Conservation (phyloP, 1,139 yeast genomes). For the Pichia sp. region DNA sequence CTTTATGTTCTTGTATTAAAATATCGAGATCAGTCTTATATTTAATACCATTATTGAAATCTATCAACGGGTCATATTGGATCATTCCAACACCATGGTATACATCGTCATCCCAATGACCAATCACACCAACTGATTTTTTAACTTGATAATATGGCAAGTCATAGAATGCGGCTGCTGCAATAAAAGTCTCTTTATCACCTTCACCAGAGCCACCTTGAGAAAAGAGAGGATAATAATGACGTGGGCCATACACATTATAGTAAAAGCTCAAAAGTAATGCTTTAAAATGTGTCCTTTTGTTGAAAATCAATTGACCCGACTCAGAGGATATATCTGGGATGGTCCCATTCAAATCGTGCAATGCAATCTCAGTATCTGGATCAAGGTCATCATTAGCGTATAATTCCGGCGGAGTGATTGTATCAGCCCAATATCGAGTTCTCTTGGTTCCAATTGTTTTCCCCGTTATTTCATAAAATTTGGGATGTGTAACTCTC, state of each 20-base stretch:
- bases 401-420: constrained; percentile 20
- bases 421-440: constrained; percentile 24
- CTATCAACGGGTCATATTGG: constrained; percentile 45
- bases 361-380: constrained; percentile 30
- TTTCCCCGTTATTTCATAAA: constrained; percentile 46
- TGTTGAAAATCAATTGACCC: constrained; percentile 51
- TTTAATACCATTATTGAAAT: constrained; percentile 34
- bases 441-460: constrained; percentile 31
- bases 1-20: constrained; percentile 10
- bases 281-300: constrained; percentile 45
- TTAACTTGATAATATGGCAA: constrained; percentile 48
- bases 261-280: constrained; percentile 48
- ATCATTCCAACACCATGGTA: constrained; percentile 48
- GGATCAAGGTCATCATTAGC: constrained; percentile 17
- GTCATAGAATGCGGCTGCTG: constrained; percentile 46
- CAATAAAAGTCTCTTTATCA: constrained; percentile 57
- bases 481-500: constrained; percentile 52
- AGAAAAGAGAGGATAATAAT: constrained; percentile 48
- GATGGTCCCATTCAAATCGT: constrained; percentile 49
- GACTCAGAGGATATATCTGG: constrained; percentile 60
- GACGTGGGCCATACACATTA: constrained; percentile 51
- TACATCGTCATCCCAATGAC: constrained; percentile 30
- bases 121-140: constrained; percentile 39
- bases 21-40: constrained; percentile 10
- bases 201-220: constrained; percentile 63